Evolutionary conservation across 768 basidiomycete species (phyloP), one percentile per base, ranked within the genome.

Genomic region (Lactifluus rugatus): DNA sequence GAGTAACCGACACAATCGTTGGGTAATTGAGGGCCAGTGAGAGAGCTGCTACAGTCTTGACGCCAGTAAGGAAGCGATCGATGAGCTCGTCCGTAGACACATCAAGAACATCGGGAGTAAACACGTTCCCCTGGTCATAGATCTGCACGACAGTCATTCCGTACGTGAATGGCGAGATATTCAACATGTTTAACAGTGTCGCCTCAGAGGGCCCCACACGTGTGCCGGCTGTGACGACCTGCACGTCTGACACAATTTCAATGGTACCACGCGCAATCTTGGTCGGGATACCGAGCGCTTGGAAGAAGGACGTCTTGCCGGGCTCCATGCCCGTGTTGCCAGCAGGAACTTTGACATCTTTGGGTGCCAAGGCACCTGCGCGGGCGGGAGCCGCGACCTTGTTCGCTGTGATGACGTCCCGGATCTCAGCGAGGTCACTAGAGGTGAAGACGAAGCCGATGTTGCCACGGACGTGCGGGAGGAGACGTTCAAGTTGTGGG

Each of bases 251-350:
- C 60, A 96, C 91, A 72, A 98, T 99, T 91, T 99, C 96, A 68
- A 99, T 98, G 55, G 96, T 98, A 81, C 96, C 96, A 85, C 96
- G 89, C 52, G 96, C 94, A 65, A 99, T 98, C 84, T 99, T 99
- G 74, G 96, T 99, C 48, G 96, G 95, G 75, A 99, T 94, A 78
- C 89, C 87, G 70, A 99, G 87, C 57, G 96, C 96, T 81, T 99
- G 96, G 92, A 99, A 99, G 92, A 98, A 99, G 67, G 96, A 96
- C 61, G 96, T 99, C 82, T 99, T 99, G 70, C 95, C 96, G 67
- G 96, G 96, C 74, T 98, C 96, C 96, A 99, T 99, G 75, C 94
- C 94, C 56, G 96, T 99, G 85, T 98, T 98, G 60, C 93, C 87
- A 46, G 86, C 92, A 36, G 94, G 93, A 66, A 99, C 89, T 61